phyloP scores from a whole-genome alignment of 306 rosid species.

The Prunus armeniaca region DNA sequence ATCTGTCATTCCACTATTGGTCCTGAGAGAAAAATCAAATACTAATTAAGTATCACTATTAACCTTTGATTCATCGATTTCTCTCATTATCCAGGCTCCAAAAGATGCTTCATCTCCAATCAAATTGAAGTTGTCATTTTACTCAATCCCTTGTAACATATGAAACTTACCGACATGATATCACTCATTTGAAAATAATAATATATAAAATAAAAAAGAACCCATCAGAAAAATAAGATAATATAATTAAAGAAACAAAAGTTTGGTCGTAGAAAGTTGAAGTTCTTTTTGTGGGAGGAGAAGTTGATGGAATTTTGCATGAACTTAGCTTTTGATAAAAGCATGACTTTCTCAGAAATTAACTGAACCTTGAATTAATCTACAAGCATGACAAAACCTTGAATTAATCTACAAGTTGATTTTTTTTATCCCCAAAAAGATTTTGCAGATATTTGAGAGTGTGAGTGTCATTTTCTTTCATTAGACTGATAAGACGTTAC shows the following conservation, averaged over 20 bases:
- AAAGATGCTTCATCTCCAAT: not conserved
- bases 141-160: not conserved
- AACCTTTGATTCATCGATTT: not conserved
- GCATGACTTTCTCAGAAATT: not conserved
- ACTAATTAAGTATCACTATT: not conserved
- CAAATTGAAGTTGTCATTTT: not conserved
- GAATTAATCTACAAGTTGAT: not conserved
- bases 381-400: not conserved
- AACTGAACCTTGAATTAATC: not conserved
- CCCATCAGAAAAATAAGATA: not conserved
- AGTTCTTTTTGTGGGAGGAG: not conserved
- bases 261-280: not conserved
- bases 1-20: not conserved
- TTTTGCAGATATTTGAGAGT: slow-evolving; percentile 29
- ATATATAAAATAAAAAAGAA: not conserved
- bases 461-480: slow-evolving; percentile 60
- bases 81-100: not conserved
- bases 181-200: not conserved
- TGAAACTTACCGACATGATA: not conserved
- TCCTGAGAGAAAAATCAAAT: not conserved
- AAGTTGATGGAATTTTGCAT: not conserved
- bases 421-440: not conserved
- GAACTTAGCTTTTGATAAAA: not conserved
- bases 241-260: not conserved
- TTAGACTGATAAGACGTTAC: slow-evolving; percentile 47